A percentile compares a stretch with the other conserved stretches of the same genome.
These are phyloP conservation scores for Tirmania nivea DNA, from an alignment of 495 filamentous ascomycete genomes.

Conservation along the genomic window DNA sequence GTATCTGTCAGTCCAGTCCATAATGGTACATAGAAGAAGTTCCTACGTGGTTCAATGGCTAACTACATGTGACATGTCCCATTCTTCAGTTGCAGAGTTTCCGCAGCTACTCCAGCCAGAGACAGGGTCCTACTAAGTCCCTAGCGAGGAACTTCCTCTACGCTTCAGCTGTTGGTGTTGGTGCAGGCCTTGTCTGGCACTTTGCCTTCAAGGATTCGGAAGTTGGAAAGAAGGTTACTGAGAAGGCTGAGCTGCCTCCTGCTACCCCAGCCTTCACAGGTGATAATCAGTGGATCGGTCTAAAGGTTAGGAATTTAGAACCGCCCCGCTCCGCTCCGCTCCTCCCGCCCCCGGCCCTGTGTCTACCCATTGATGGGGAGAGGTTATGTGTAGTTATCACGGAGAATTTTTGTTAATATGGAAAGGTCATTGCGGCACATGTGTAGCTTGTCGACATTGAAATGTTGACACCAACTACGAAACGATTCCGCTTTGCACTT, in stretches of 20 bases:
- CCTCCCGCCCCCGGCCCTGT: no score
- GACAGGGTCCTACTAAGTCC: neutral
- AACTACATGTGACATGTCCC: neutral
- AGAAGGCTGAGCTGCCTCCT: slow-evolving; percentile 21
- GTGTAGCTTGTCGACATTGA: slow-evolving; percentile 51
- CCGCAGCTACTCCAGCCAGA: slow-evolving; percentile 1
- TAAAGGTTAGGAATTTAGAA: slow-evolving; percentile 1
- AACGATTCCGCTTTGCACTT: slow-evolving; percentile 62
- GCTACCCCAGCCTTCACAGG: slow-evolving; percentile 41
- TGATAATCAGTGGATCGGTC: slow-evolving; percentile 57
- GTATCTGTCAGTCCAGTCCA: neutral
- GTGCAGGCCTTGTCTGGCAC: neutral
- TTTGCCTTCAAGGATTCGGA: neutral
- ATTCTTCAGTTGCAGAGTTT: slow-evolving; percentile 3
- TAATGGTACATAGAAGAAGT: no score
- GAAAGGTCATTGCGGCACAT: no score
- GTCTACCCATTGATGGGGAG: no score
- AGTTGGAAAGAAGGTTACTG: slow-evolving; percentile 9
- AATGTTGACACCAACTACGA: slow-evolving; percentile 68
- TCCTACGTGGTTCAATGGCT: neutral
- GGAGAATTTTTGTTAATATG: no score
- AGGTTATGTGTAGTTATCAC: no score
- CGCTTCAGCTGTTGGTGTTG: neutral
- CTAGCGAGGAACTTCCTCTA: neutral
- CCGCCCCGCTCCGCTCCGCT: no score